phyloP scores from a whole-genome alignment of 2,329 filamentous ascomycete species.

The Fusarium cyanostomum region DNA sequence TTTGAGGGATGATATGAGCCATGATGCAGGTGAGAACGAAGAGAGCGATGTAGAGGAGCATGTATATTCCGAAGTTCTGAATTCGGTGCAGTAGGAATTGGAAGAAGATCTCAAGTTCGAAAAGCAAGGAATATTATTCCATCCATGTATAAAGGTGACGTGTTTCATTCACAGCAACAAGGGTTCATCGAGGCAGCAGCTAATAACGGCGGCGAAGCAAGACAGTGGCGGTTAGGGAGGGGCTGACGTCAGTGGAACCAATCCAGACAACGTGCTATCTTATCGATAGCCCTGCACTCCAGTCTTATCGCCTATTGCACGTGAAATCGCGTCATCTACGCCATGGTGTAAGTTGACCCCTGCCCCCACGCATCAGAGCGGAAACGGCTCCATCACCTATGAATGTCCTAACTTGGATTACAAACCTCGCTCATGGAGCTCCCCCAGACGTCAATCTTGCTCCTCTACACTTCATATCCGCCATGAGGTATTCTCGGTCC shows the following conservation, averaged over 20 bases:
- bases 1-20: conserved; percentile 41
- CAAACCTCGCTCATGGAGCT: conserved; percentile 36
- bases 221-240: background rate
- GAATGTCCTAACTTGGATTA: conserved; percentile 32
- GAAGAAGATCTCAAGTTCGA: background rate
- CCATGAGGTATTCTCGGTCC: conserved; percentile 39
- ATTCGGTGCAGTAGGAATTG: background rate
- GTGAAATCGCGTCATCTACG: conserved; percentile 43
- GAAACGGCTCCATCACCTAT: conserved; percentile 24
- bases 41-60: conserved; percentile 25
- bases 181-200: conserved; percentile 24
- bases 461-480: conserved; percentile 1
- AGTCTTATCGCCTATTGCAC: conserved; percentile 27
- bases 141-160: conserved; percentile 25
- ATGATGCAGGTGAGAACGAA: conserved; percentile 38
- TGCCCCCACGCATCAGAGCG: conserved; percentile 30
- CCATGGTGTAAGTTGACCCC: conserved; percentile 21
- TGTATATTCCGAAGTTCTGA: conserved; percentile 4
- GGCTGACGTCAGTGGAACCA: conserved; percentile 26
- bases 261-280: conserved; percentile 18
- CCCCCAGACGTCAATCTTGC: background rate
- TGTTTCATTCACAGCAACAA: conserved; percentile 17
- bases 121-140: background rate
- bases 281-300: conserved; percentile 19
- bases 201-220: conserved; percentile 1